Percentiles rank a stretch among this genome's conserved stretches.
These are phyloP conservation scores for Ploettnerulaceae sp. DNA, from an alignment of 2,329 filamentous ascomycete genomes.

Conservation along the genomic window DNA sequence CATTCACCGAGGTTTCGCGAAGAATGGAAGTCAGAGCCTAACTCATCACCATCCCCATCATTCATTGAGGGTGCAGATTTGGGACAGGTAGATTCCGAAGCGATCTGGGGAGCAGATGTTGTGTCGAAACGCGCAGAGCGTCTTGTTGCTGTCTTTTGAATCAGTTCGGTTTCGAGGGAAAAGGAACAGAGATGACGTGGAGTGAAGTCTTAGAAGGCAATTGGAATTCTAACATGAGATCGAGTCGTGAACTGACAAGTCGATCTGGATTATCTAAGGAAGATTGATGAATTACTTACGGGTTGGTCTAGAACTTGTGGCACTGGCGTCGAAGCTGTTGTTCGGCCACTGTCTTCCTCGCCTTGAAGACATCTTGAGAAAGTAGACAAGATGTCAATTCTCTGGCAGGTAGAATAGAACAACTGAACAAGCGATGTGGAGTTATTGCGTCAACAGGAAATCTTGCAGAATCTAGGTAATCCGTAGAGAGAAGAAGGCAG, in stretches of 20 bases:
- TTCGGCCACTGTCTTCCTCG: too few relatives aligned
- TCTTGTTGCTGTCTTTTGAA: conserved; percentile 21
- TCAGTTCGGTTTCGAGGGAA: conserved; percentile 4
- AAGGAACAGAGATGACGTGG: not conserved
- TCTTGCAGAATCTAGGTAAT: too few relatives aligned
- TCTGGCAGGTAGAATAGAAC: too few relatives aligned
- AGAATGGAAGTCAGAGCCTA: conserved; percentile 18
- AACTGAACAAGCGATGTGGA: too few relatives aligned
- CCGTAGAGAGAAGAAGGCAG: too few relatives aligned
- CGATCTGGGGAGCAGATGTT: conserved; percentile 7
- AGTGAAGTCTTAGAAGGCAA: not conserved
- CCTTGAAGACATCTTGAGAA: too few relatives aligned
- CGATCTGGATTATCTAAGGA: too few relatives aligned
- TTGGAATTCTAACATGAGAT: not conserved
- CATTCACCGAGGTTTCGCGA: conserved; percentile 17
- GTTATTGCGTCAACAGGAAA: too few relatives aligned
- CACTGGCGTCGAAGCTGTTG: too few relatives aligned
- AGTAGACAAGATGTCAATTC: too few relatives aligned
- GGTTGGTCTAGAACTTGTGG: conserved; percentile 22
- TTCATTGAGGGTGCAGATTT: not conserved
- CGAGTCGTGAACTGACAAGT: too few relatives aligned
- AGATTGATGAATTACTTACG: conserved; percentile 21
- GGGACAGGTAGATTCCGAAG: not conserved
- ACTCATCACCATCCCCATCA: conserved; percentile 14
- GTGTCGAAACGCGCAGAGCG: conserved; percentile 19